These are phyloP conservation scores for Phyllosticta ampelicida DNA, from an alignment of 2,329 filamentous ascomycete species.

Conservation along the genomic window DNA sequence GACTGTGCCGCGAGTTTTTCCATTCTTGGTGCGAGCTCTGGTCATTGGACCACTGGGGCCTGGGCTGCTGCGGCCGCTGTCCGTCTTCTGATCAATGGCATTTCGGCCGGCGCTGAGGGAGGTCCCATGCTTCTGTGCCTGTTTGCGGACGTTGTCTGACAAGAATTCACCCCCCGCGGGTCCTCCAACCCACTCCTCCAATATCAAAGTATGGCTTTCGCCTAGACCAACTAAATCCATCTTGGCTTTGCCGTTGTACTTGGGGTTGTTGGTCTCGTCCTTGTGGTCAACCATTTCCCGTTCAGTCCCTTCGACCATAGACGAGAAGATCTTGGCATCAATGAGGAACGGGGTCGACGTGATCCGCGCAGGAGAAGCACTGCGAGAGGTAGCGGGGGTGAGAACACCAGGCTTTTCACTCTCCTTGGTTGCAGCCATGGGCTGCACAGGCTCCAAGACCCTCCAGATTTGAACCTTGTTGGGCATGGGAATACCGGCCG, in stretches of 20 bases:
- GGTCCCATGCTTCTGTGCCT: slow-evolving; percentile 41
- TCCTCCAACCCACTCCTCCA: slow-evolving; percentile 63
- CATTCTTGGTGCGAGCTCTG: slow-evolving; percentile 59
- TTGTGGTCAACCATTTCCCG: slow-evolving; percentile 52
- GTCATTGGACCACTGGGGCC: slow-evolving; percentile 52
- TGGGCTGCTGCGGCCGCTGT: slow-evolving; percentile 59
- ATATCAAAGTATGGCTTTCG: slow-evolving; percentile 65
- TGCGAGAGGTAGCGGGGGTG: slow-evolving; percentile 35
- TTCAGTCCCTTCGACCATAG: slow-evolving; percentile 51
- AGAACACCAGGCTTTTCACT: slow-evolving; percentile 24
- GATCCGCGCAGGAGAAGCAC: slow-evolving; percentile 33
- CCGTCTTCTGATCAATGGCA: slow-evolving; percentile 9
- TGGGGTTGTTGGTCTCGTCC: slow-evolving; percentile 62
- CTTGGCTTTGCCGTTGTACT: slow-evolving; percentile 65
- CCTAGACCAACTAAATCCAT: slow-evolving; percentile 57
- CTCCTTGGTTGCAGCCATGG: slow-evolving; percentile 18
- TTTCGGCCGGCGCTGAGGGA: slow-evolving; percentile 25
- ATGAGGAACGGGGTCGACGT: slow-evolving; percentile 45
- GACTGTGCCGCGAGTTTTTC: slow-evolving; percentile 62
- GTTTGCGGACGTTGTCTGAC: slow-evolving; percentile 38
- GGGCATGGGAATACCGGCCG: slow-evolving; percentile 53
- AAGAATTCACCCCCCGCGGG: slow-evolving; percentile 45
- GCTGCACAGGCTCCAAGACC: slow-evolving; percentile 41
- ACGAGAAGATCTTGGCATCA: slow-evolving; percentile 51
- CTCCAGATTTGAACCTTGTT: slow-evolving; percentile 72